Evolutionary conservation across 768 basidiomycete genomes (phyloP), one percentile per base, ranked within the genome.

Genomic region (Auricularia sp.): DNA sequence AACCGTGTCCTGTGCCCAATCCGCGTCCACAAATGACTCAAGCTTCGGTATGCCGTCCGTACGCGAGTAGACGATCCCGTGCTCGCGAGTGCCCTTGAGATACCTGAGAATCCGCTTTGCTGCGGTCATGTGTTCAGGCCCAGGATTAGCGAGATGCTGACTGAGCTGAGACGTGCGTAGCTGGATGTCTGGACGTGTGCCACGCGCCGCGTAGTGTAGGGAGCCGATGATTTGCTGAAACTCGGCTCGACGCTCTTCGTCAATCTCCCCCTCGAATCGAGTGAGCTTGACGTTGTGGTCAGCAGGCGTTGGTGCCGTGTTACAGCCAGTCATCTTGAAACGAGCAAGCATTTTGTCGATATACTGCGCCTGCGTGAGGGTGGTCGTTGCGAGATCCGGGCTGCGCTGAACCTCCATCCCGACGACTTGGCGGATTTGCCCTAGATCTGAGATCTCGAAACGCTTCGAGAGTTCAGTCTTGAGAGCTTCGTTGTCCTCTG

Each of bases 181-280:
- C 16, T 63, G 54, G n/a, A 70, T 69, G 64, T 72, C 71, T 3
- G 69, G 68, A 43, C 70, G 64, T 16, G 67, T 68, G 42, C 65
- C 60, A 11, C 70, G 43, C 67, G 64, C 39, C 64, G 36, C 62
- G 5, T 74, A 76, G 67, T 74, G 72, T 18, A 75, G 71, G 2
- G 70, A 69, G 1, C 73, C 75, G 21, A 75, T 67, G 29, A 68
- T 58, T 14, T 64, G 47, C 6, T 43, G 44, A 63, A 71, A 74
- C 1, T 67, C 66, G 11, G 47, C 42, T 47, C 62, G 23, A 4
- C 43, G 56, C 63, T 67, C 68, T 3, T 62, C 61, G 7, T 56
- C 47, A 14, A 60, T 21, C 47, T 63, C 18, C 3, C 64, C 58
- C 14, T 47, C 21, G 23, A 6, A 59, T 35, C 21, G 4, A 3